Conservation (phyloP, 2,329 filamentous ascomycete species). For the Huntiella bhutanensis region DNA sequence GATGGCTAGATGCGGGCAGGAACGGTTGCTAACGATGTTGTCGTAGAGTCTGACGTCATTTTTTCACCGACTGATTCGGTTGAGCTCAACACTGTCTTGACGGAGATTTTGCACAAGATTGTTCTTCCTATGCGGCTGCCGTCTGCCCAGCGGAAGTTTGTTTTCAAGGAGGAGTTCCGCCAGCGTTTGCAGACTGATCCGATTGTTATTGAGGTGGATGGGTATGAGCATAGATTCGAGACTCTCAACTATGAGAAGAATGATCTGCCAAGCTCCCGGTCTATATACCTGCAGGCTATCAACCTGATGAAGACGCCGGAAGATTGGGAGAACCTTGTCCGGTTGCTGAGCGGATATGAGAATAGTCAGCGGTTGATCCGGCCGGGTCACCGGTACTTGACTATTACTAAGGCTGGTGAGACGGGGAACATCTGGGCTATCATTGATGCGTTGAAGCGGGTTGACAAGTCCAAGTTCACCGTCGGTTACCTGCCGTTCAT, state of each 20-base stretch:
- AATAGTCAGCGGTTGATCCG: slow-evolving; percentile 23
- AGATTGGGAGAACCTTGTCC: slow-evolving; percentile 34
- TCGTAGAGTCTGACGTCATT: slow-evolving; percentile 17
- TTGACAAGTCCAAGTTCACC: slow-evolving; percentile 26
- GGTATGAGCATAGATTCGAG: slow-evolving; percentile 32
- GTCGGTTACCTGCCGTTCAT: slow-evolving; percentile 18
- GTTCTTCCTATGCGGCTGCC: slow-evolving; percentile 44
- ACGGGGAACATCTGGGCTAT: slow-evolving; percentile 26
- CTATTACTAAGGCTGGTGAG: slow-evolving; percentile 23
- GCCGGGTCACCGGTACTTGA: slow-evolving; percentile 19
- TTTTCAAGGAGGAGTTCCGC: slow-evolving; percentile 29
- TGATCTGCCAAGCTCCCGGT: slow-evolving; percentile 25
- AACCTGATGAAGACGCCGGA: slow-evolving; percentile 26
- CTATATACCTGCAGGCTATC: slow-evolving; percentile 22
- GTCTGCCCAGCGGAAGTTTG: slow-evolving; percentile 29
- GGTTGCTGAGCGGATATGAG: slow-evolving; percentile 31
- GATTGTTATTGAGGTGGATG: slow-evolving; percentile 39
- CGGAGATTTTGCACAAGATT: slow-evolving; percentile 35
- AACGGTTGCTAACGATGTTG: not conserved
- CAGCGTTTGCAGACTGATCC: slow-evolving; percentile 34
- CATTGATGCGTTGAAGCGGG: slow-evolving; percentile 31
- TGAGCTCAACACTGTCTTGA: slow-evolving; percentile 34
- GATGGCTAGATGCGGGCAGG: not conserved
- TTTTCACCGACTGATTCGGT: slow-evolving; percentile 33
- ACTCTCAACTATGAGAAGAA: slow-evolving; percentile 23